Conservation (phyloP, 805 yeast species). For the Lipomyces lipofer region DNA sequence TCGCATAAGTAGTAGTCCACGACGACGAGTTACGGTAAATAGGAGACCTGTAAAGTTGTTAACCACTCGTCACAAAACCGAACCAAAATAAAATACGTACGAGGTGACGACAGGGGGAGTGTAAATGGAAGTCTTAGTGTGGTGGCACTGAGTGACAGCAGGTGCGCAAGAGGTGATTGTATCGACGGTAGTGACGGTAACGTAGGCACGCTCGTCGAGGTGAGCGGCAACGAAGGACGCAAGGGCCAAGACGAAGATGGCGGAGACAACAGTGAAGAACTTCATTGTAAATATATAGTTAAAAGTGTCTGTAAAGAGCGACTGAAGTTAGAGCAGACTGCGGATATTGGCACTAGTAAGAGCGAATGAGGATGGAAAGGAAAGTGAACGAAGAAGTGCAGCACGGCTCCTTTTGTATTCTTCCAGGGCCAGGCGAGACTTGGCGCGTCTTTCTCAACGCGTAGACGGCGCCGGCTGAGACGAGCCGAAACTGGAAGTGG, state of each 20-base stretch:
- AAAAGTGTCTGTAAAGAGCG: constrained; percentile 20
- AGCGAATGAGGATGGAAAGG: too few relatives aligned
- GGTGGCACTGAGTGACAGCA: constrained; percentile 52
- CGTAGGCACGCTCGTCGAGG: constrained; percentile 31
- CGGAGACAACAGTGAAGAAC: constrained; percentile 27
- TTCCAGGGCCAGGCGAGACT: too few relatives aligned
- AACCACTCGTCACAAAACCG: background rate
- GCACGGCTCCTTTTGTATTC: too few relatives aligned
- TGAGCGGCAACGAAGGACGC: constrained; percentile 27
- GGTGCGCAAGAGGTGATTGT: constrained; percentile 52
- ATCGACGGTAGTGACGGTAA: constrained; percentile 44
- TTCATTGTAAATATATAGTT: constrained; percentile 24
- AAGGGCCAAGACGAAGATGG: constrained; percentile 20
- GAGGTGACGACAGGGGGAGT: constrained; percentile 8
- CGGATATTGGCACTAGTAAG: too few relatives aligned
- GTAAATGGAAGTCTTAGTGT: constrained; percentile 3
- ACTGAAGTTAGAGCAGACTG: constrained; percentile 18
- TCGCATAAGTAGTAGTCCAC: constrained; percentile 6
- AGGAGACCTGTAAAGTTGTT: constrained; percentile 4
- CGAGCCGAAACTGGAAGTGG: too few relatives aligned
- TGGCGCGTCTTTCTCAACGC: too few relatives aligned
- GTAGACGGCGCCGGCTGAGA: too few relatives aligned
- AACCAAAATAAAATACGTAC: constrained; percentile 10
- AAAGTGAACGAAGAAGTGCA: too few relatives aligned
- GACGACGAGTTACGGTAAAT: constrained; percentile 14